Conservation (phyloP, 108 stramenopile species). For the Pseudonitzschia pungens region DNA sequence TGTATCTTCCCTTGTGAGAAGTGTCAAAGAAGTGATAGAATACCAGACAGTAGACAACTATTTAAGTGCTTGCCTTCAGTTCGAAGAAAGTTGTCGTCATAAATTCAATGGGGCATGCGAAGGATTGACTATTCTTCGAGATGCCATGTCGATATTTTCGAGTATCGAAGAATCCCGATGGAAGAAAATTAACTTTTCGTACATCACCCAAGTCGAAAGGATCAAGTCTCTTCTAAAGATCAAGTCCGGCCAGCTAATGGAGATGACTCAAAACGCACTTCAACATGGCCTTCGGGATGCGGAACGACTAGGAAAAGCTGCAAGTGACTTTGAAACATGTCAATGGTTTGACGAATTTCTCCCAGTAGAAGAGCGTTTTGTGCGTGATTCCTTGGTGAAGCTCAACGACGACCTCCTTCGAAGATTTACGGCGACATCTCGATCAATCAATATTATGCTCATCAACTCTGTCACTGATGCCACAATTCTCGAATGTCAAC, state of each 20-base stretch:
- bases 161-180: not conserved
- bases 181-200: not conserved
- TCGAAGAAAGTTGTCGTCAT: not conserved
- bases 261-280: not conserved
- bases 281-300: slow-evolving; percentile 15
- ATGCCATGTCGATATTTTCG: not conserved
- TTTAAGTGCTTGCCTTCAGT: not conserved
- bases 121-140: not conserved
- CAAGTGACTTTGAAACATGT: slow-evolving; percentile 5
- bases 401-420: not conserved
- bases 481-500: not conserved
- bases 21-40: not conserved
- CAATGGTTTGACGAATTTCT: slow-evolving; percentile 27
- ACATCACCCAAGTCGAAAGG: not conserved
- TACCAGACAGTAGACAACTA: not conserved
- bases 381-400: slow-evolving; percentile 8
- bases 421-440: too few relatives aligned
- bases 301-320: not conserved
- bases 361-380: slow-evolving; percentile 28
- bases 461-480: not conserved
- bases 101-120: not conserved
- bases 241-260: not conserved
- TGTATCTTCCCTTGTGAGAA: not conserved
- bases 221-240: not conserved
- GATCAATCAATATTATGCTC: not conserved